Evolutionary conservation across 1,284 basidiomycete species (phyloP), one percentile per base, ranked within the genome.

Genomic region (Cutaneotrichosporon sp.): DNA sequence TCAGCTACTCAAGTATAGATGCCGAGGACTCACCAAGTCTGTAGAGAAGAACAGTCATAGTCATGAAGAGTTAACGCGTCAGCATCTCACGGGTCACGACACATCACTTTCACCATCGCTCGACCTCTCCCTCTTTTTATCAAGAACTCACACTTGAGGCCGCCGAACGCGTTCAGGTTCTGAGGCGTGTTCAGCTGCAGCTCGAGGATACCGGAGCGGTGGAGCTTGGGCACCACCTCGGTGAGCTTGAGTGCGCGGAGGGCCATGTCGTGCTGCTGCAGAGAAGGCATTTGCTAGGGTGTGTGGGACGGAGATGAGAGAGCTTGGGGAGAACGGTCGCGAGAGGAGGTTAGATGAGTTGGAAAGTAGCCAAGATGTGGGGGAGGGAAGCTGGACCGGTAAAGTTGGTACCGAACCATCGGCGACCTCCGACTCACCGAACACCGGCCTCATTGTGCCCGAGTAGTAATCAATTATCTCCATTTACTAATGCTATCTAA

Each of bases 171-270:
- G 53, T 68, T 68, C 47, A 68, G 66, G 66, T 68, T 65, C 59
- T 63, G 21, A 38, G 66, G 66, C 38, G 66, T 68, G 64, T 68
- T 68, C 36, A 68, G 66, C 22, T 64, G 64, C 14, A 68, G 66
- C 62, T 68, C 66, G n/a, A 68, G 66, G 36, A 68, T 59, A 40
- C 61, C 61, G n/a, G 53, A 30, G n/a, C 26, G 56, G 62, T 68
- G 66, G 8, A 63, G 50, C n/a, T 53, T 61, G n/a, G 50, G 42
- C 32, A 65, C n/a, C 36, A 68, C 64, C 61, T 68, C 64, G 31
- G 52, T 62, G 57, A 68, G 63, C 38, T 63, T 26, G 9, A 64
- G 64, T 31, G 36, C 22, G 36, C 55, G 55, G n/a, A 56, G 22
- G 14, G 55, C 55, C 36, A 42, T 42, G 22, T 38, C 55, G 55